Percentiles rank a stretch among this genome's conserved stretches.
These are phyloP conservation scores for Leccinum pellstonianum DNA, from an alignment of 768 basidiomycete species.

Conservation along the genomic window DNA sequence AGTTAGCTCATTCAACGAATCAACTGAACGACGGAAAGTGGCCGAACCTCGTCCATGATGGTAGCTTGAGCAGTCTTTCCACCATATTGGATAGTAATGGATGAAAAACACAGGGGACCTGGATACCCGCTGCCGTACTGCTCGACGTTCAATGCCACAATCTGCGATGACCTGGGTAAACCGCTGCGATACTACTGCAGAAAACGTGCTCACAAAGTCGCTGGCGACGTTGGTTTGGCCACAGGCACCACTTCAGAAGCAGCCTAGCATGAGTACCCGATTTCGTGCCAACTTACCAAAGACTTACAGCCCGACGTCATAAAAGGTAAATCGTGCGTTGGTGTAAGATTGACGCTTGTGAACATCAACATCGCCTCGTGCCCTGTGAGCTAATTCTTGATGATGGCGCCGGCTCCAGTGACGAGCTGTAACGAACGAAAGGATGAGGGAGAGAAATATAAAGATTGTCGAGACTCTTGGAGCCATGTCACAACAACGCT, in stretches of 20 bases:
- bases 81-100: slow-evolving; percentile 57
- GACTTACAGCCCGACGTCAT: slow-evolving; percentile 52
- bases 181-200: not conserved
- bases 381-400: slow-evolving; percentile 46
- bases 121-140: slow-evolving; percentile 64
- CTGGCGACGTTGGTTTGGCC: slow-evolving; percentile 38
- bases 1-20: slow-evolving; percentile 4
- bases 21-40: not conserved
- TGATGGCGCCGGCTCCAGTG: slow-evolving; percentile 42
- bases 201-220: slow-evolving; percentile 44
- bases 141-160: slow-evolving; percentile 51
- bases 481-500: slow-evolving; percentile 16
- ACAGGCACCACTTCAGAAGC: slow-evolving; percentile 52
- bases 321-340: slow-evolving; percentile 51
- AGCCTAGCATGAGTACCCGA: slow-evolving; percentile 6
- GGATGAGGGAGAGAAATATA: slow-evolving; percentile 34
- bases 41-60: slow-evolving; percentile 61
- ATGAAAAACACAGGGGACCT: slow-evolving; percentile 59
- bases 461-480: slow-evolving; percentile 29
- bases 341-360: slow-evolving; percentile 37
- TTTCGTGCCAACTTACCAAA: slow-evolving; percentile 1
- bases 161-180: slow-evolving; percentile 33
- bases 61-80: slow-evolving; percentile 58
- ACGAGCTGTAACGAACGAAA: slow-evolving; percentile 36
- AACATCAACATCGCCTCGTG: slow-evolving; percentile 40